Evolutionary conservation across 495 filamentous ascomycete genomes (phyloP).

Genomic region (Hyaloscypha hepaticicola): DNA sequence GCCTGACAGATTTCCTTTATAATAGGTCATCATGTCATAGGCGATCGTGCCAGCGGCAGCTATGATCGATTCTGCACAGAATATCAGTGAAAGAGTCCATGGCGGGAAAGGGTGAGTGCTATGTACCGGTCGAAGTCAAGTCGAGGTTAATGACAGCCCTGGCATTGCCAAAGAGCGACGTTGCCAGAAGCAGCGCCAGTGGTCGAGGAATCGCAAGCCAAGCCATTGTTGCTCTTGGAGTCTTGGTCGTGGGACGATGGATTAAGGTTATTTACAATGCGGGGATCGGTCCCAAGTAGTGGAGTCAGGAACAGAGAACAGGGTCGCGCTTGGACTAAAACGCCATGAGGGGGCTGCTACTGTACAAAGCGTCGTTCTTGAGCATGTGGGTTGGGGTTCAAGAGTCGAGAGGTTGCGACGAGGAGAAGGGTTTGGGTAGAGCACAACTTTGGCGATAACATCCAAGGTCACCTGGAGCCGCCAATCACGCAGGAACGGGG

Average conservation of each 20-base stretch:
- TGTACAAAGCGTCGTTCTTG: too few species aligned
- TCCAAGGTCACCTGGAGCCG: too few species aligned
- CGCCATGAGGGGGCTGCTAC: background rate
- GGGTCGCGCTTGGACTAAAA: background rate
- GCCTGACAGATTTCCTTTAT: slow-evolving; percentile 58
- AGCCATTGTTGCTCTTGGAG: background rate
- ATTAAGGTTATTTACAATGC: background rate
- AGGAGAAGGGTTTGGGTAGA: too few species aligned
- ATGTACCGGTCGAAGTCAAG: background rate
- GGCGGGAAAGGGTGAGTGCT: background rate
- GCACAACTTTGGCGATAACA: too few species aligned
- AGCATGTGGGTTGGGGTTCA: too few species aligned
- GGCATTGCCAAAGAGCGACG: background rate
- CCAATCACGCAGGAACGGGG: too few species aligned
- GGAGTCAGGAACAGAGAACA: background rate
- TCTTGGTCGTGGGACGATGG: background rate
- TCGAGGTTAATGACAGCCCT: background rate
- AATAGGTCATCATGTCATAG: slow-evolving; percentile 60
- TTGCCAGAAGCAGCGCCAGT: background rate
- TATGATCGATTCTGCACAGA: slow-evolving; percentile 54
- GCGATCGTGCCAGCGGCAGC: slow-evolving; percentile 58
- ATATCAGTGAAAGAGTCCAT: background rate
- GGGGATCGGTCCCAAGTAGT: background rate
- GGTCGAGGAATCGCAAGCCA: background rate
- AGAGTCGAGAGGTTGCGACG: too few species aligned